Percentiles rank a stretch among this genome's conserved stretches.
Conservation (phyloP, 1,284 basidiomycete genomes). For the Ceratobasidium sp. region DNA sequence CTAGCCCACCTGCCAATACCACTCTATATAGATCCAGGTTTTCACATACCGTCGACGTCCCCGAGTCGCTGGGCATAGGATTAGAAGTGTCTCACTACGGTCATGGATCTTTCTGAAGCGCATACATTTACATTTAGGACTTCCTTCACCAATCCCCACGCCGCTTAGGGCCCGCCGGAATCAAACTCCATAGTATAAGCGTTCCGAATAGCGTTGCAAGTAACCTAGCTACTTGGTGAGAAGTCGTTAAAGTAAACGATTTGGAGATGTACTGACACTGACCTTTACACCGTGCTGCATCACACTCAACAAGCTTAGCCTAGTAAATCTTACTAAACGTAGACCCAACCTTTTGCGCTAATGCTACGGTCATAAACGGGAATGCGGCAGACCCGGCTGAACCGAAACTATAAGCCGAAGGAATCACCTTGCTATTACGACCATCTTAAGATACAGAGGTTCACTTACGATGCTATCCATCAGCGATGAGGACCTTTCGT, state of each 20-base stretch:
- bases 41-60: too few species aligned
- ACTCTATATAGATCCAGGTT: too few species aligned
- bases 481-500: neutral
- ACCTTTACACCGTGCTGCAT: constrained; percentile 18
- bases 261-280: constrained; percentile 1
- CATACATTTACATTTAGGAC: too few species aligned
- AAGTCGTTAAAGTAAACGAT: neutral
- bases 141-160: constrained; percentile 11
- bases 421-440: neutral
- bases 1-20: too few species aligned
- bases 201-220: neutral
- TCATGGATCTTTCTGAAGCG: too few species aligned
- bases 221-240: neutral
- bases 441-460: neutral
- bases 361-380: constrained; percentile 50
- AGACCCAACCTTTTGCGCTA: constrained; percentile 31
- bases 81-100: too few species aligned
- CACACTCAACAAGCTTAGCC: too few species aligned
- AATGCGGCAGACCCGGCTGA: constrained; percentile 51
- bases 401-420: constrained; percentile 49
- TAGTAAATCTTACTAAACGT: neutral
- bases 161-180: constrained; percentile 1
- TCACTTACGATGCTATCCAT: constrained; percentile 51
- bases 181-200: constrained; percentile 11
- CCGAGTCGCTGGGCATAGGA: too few species aligned